Evolutionary conservation across 345 rosid genomes (phyloP).

Genomic region (Cardiospermum halicacabum): DNA sequence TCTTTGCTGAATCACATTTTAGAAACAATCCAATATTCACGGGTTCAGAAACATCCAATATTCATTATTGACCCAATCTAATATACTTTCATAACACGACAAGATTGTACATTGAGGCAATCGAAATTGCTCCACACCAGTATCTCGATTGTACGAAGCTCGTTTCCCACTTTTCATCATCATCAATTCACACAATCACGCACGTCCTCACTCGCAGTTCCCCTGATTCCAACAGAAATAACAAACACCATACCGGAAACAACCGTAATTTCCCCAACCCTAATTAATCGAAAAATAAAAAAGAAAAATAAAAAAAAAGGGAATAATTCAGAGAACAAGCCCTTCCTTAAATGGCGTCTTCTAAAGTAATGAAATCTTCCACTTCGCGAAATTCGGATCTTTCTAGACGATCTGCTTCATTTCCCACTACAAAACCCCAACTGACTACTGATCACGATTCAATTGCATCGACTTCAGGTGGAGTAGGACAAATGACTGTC

Average conservation of each 20-base stretch:
- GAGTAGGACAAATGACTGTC: conserved; percentile 40
- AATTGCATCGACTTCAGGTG: conserved; percentile 11
- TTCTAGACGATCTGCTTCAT: conserved; percentile 43
- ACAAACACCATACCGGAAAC: neutral
- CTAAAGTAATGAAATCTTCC: conserved; percentile 59
- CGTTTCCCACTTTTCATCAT: no score
- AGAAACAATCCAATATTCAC: no score
- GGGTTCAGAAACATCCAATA: no score
- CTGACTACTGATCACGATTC: conserved; percentile 21
- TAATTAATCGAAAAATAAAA: neutral
- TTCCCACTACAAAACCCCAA: conserved; percentile 27
- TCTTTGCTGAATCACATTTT: no score
- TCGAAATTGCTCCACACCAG: no score
- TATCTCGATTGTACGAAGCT: no score
- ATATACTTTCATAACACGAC: no score
- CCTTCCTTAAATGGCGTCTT: conserved; percentile 53
- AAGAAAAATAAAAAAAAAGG: neutral
- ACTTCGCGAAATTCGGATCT: conserved; percentile 60
- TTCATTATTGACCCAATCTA: no score
- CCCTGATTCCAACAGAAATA: neutral
- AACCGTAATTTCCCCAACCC: conserved; percentile 6
- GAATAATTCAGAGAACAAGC: conserved; percentile 13
- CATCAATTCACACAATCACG: no score
- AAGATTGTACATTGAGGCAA: no score
- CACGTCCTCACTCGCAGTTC: no score